Conservation (phyloP, 225 moss, liverwort and hornwort species). For the Pleurozium schreberi region DNA sequence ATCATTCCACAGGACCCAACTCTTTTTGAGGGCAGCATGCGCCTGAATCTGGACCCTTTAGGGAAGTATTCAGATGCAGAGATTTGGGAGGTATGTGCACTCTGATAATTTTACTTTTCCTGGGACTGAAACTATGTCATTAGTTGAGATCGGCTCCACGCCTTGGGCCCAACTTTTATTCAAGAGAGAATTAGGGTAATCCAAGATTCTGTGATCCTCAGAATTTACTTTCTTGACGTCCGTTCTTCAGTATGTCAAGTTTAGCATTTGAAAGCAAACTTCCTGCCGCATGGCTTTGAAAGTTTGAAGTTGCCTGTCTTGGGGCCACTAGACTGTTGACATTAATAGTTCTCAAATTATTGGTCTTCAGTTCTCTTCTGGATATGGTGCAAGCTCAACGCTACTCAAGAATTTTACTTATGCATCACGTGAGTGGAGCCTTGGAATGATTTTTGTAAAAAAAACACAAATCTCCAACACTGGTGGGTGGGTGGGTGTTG, state of each 20-base stretch:
- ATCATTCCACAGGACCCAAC: conserved; percentile 43
- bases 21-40: conserved; percentile 62
- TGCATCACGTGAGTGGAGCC: background rate
- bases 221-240: background rate
- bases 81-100: conserved; percentile 2
- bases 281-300: background rate
- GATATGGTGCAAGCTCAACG: background rate
- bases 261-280: background rate
- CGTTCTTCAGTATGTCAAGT: too few species aligned
- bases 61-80: conserved; percentile 28
- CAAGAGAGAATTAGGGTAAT: background rate
- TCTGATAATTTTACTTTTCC: background rate
- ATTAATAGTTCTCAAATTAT: background rate
- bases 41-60: conserved; percentile 61
- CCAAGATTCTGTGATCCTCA: background rate
- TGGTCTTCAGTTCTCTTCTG: background rate
- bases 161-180: background rate
- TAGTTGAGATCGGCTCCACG: background rate
- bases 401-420: too few species aligned
- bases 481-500: background rate
- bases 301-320: background rate
- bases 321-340: background rate
- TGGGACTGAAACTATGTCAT: background rate
- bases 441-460: background rate
- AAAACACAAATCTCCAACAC: background rate